A percentile compares a stretch with the other conserved stretches of the same genome.
phyloP scores from a whole-genome alignment of 23 red algal species.

The Pyropia haitanensis region DNA sequence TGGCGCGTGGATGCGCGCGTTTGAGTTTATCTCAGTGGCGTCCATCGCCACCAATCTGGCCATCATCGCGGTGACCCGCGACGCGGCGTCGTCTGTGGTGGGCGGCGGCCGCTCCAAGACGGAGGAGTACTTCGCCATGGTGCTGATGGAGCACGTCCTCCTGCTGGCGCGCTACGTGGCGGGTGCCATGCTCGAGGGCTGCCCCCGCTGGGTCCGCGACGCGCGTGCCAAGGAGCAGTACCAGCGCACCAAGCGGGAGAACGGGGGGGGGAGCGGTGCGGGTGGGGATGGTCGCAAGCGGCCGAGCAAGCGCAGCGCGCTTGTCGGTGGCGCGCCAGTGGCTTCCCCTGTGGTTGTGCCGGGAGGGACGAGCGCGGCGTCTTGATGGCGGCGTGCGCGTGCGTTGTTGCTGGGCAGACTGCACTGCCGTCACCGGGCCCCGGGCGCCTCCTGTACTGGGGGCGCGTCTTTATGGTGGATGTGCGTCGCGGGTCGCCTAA shows the following conservation, averaged over 20 bases:
- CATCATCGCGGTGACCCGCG: slow-evolving; percentile 65
- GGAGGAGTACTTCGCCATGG: slow-evolving; percentile 64
- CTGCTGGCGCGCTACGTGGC: slow-evolving; percentile 30
- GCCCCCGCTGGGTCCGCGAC: slow-evolving; percentile 55
- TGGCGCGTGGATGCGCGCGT: slow-evolving; percentile 72
- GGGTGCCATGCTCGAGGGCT: slow-evolving; percentile 37
- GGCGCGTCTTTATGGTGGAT: no score
- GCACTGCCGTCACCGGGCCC: no score
- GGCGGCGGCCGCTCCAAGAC: slow-evolving; percentile 32
- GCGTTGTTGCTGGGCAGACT: no score
- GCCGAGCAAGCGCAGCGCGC: no score
- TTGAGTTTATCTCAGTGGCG: slow-evolving; percentile 68
- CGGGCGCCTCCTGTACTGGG: no score
- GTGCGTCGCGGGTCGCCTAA: no score
- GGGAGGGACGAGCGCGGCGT: no score
- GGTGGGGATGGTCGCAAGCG: no score
- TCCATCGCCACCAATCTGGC: slow-evolving; percentile 76
- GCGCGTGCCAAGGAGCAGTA: slow-evolving; percentile 65
- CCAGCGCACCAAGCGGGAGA: slow-evolving; percentile 21
- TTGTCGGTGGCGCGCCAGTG: no score
- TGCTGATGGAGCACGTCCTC: slow-evolving; percentile 56
- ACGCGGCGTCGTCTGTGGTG: slow-evolving; percentile 32
- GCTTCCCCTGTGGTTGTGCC: no score
- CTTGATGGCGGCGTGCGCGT: no score
- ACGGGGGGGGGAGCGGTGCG: no score